These are phyloP conservation scores for Adansonia digitata DNA, from an alignment of 345 rosid genomes.

Conservation along the genomic window DNA sequence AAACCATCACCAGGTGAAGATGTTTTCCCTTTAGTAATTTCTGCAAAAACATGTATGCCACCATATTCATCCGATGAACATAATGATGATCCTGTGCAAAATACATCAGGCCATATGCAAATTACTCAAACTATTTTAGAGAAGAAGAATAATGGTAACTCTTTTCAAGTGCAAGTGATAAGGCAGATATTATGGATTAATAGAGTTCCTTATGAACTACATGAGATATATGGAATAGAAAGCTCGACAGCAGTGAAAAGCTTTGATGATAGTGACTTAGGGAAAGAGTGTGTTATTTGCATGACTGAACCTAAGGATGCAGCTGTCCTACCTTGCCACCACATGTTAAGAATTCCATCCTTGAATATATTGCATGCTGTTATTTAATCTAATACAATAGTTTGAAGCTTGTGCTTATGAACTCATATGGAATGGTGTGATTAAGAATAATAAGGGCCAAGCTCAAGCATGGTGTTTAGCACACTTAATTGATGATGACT, in stretches of 20 bases:
- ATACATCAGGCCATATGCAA: slow-evolving; percentile 55
- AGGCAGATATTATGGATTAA: slow-evolving; percentile 81
- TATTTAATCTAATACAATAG: background rate
- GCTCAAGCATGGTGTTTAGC: slow-evolving; percentile 6
- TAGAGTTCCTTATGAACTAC: slow-evolving; percentile 70
- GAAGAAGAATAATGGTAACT: slow-evolving; percentile 38
- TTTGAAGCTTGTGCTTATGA: background rate
- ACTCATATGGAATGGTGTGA: slow-evolving; percentile 1
- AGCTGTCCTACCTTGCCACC: slow-evolving; percentile 81
- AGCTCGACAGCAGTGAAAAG: slow-evolving; percentile 45
- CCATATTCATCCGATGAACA: slow-evolving; percentile 21
- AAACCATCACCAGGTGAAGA: slow-evolving; percentile 65
- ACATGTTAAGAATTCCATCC: slow-evolving; percentile 56
- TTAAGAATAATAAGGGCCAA: background rate
- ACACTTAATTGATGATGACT: slow-evolving; percentile 3
- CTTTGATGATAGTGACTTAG: slow-evolving; percentile 51
- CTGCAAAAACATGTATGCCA: slow-evolving; percentile 50
- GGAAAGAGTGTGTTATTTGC: slow-evolving; percentile 90
- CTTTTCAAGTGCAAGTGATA: slow-evolving; percentile 64
- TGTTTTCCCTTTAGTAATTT: slow-evolving; percentile 78
- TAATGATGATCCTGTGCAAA: slow-evolving; percentile 25
- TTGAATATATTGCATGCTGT: background rate
- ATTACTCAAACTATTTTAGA: slow-evolving; percentile 69
- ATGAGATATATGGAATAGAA: slow-evolving; percentile 70
- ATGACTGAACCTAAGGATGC: slow-evolving; percentile 90